Percentiles rank a stretch among this genome's conserved stretches.
Evolutionary conservation across 2,329 filamentous ascomycete genomes (phyloP).

Genomic region (Basipetospora chlamydospora): DNA sequence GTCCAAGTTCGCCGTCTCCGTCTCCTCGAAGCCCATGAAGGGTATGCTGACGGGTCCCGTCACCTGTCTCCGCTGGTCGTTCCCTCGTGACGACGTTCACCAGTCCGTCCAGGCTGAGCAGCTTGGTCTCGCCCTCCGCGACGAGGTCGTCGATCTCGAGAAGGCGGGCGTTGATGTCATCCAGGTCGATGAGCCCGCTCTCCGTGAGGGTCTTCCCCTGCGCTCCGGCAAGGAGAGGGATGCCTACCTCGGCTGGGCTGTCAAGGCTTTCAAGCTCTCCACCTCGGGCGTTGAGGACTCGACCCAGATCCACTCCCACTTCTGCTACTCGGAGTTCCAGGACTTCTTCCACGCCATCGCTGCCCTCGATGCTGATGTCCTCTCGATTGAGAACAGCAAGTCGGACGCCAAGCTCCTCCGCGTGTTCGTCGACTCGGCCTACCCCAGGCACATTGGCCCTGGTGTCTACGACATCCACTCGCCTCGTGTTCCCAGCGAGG

Average conservation of each 20-base stretch:
- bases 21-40: slow-evolving; percentile 99
- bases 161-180: slow-evolving; percentile 93
- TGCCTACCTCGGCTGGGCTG: slow-evolving; percentile 93
- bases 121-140: slow-evolving; percentile 92
- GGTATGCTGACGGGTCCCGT: slow-evolving; percentile 99
- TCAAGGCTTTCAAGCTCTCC: slow-evolving; percentile 93
- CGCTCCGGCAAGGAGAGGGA: slow-evolving; percentile 87
- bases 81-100: slow-evolving; percentile 98
- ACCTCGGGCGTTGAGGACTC: slow-evolving; percentile 86
- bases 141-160: slow-evolving; percentile 97
- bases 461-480: slow-evolving; percentile 99
- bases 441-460: slow-evolving; percentile 95
- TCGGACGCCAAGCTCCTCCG: slow-evolving; percentile 97
- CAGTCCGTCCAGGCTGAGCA: slow-evolving; percentile 98
- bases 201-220: slow-evolving; percentile 97
- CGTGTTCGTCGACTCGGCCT: slow-evolving; percentile 94
- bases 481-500: slow-evolving; percentile 87
- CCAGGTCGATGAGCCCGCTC: slow-evolving; percentile 97
- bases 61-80: slow-evolving; percentile 98
- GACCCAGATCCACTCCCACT: slow-evolving; percentile 99
- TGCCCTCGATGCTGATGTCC: slow-evolving; percentile 91
- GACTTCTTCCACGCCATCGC: slow-evolving; percentile 99
- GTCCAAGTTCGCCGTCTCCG: slow-evolving; percentile 92
- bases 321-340: slow-evolving; percentile 99
- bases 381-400: slow-evolving; percentile 99